Base-by-base conservation (phyloP, 208 protist species). In the Leishmania arabica region DNA sequence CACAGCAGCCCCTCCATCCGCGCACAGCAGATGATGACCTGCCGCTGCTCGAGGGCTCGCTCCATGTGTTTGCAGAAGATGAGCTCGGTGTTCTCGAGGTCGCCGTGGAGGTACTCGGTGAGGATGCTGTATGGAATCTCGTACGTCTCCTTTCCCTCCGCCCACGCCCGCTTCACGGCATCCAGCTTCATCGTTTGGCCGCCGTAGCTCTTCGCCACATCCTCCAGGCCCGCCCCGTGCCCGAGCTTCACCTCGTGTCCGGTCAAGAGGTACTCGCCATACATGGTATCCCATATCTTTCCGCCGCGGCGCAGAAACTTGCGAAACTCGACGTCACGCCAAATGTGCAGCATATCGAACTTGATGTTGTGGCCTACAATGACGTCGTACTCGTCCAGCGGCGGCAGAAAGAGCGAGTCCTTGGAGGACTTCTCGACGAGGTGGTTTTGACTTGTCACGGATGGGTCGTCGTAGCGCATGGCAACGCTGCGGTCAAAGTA, bases 321-420 rank as follows among this genome's bases (percentile, higher is more conserved):
- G 54, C 89, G 86, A n/a, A 98, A 85, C 82, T 98, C 92, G 3
- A 74, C 82, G 78, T 97, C 93, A 53, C 91, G 90, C 94, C 95
- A 98, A 8, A 97, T 89, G 21, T 98, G 95, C 72, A 98, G 88
- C 80, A 98, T 78, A 70, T 98, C 96, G 78, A 98, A 98, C 85
- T 98, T 98, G 82, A 98, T 90, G 88, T 98, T 98, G 86, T 98
- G 96, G 34, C 96, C 96, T 17, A 98, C 96, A 62, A 98, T 87
- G 19, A 98, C 94, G 69, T 96, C 92, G 86, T 98, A 98, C 58
- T 95, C 90, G 86, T 97, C 91, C 34, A 98, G 89, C 15, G 92
- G 92, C 19, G 95, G 95, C 51, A 98, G 85, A 80, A 97, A 97
- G 53, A 98, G 86, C 15, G 95, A 98, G 73, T 91, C 77, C 77